Evolutionary conservation across 1,284 basidiomycete species (phyloP).

Genomic region (Gomphus bonarii): DNA sequence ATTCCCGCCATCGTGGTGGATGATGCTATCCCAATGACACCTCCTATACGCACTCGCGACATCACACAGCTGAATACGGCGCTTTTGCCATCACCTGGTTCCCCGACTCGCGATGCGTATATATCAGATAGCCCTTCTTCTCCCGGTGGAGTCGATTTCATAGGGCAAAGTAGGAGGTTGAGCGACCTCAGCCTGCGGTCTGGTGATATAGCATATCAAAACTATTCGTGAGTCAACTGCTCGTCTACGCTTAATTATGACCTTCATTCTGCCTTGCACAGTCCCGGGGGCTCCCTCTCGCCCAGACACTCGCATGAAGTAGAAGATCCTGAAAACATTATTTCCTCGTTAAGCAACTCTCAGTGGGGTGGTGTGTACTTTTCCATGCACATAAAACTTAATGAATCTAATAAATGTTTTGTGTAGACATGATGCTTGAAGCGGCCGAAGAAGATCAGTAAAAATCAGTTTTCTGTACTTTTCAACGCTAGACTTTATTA

Average conservation of each 20-base stretch:
- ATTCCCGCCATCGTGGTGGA: conserved; percentile 64
- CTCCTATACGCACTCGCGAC: conserved; percentile 40
- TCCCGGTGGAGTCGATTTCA: conserved; percentile 22
- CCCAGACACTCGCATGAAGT: conserved; percentile 1
- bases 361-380: conserved; percentile 50
- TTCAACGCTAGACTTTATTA: neutral
- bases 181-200: conserved; percentile 56
- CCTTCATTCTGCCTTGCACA: neutral
- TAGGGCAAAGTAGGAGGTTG: conserved; percentile 43
- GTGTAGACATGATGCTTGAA: conserved; percentile 8
- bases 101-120: conserved; percentile 36
- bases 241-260: neutral
- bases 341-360: conserved; percentile 53
- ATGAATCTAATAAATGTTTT: neutral
- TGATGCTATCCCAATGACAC: conserved; percentile 41
- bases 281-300: conserved; percentile 1
- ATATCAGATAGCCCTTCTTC: conserved; percentile 30
- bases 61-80: conserved; percentile 32
- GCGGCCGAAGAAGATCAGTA: conserved; percentile 1
- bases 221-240: conserved; percentile 33
- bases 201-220: conserved; percentile 34
- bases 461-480: neutral
- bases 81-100: conserved; percentile 24
- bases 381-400: neutral
- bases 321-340: conserved; percentile 42